Conservation (phyloP, 768 basidiomycete species). For the Chalciporus pseudorubinellus region DNA sequence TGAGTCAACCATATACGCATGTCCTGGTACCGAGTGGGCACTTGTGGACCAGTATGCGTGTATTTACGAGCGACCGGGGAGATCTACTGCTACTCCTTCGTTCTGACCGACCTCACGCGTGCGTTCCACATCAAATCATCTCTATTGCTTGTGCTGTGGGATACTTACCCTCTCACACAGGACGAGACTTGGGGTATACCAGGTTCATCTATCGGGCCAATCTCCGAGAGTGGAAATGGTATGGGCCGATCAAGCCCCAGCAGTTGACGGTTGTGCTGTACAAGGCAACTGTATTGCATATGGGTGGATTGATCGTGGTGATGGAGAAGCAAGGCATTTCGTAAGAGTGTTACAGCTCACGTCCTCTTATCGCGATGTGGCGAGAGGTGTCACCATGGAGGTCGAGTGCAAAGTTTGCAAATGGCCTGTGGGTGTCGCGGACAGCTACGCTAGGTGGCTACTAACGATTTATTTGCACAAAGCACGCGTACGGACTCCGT, state of each 20-base stretch:
- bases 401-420: background rate
- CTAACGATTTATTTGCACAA: background rate
- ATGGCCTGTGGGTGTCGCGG: background rate
- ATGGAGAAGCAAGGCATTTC: too few relatives aligned
- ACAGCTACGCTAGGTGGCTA: background rate
- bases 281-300: conserved; percentile 6
- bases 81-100: background rate
- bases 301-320: conserved; percentile 6
- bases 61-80: too few relatives aligned
- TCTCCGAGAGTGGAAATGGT: too few relatives aligned
- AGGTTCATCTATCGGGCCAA: too few relatives aligned
- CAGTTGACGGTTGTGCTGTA: conserved; percentile 1
- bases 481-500: conserved; percentile 10
- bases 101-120: background rate
- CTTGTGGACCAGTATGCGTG: too few relatives aligned
- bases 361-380: background rate
- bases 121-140: too few relatives aligned
- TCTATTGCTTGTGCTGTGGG: too few relatives aligned
- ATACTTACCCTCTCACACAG: too few relatives aligned
- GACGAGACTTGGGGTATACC: too few relatives aligned
- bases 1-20: too few relatives aligned
- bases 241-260: background rate
- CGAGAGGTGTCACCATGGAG: background rate
- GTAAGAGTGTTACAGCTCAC: background rate
- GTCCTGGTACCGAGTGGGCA: too few relatives aligned